Conservation (phyloP, 2,329 filamentous ascomycete genomes). For the Aureobasidium melanogenum region DNA sequence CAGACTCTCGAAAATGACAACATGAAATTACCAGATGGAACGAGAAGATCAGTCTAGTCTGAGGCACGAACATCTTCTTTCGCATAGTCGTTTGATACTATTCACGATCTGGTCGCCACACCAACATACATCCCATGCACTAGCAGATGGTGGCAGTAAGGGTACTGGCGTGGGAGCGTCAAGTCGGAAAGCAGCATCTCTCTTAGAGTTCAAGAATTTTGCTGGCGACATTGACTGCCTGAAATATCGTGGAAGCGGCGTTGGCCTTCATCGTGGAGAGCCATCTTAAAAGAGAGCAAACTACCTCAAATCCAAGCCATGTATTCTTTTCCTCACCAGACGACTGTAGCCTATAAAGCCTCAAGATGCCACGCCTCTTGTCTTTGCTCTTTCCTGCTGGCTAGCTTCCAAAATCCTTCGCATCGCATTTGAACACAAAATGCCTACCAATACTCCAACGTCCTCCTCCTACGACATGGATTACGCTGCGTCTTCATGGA, state of each 20-base stretch:
- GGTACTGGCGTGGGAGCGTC: too few species aligned
- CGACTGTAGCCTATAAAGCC: neutral
- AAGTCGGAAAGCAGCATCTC: too few species aligned
- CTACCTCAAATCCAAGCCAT: neutral
- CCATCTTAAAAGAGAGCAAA: neutral
- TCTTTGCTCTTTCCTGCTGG: neutral
- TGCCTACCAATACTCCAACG: too few species aligned
- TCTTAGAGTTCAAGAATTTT: neutral
- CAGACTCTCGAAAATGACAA: too few species aligned
- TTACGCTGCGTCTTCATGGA: neutral
- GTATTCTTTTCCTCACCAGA: neutral
- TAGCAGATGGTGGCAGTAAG: too few species aligned
- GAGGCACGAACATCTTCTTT: too few species aligned
- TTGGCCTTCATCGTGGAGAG: neutral
- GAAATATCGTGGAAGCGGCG: neutral
- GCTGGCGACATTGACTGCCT: neutral
- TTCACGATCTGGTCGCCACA: too few species aligned
- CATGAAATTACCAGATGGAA: too few species aligned
- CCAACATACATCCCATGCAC: too few species aligned
- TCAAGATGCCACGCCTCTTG: neutral
- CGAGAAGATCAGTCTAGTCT: too few species aligned
- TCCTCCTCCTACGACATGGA: neutral
- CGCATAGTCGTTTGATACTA: too few species aligned
- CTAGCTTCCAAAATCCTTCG: neutral
- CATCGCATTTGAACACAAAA: neutral